Conservation (phyloP, 2,329 filamentous ascomycete species). For the Pestalotiopsis sp. region DNA sequence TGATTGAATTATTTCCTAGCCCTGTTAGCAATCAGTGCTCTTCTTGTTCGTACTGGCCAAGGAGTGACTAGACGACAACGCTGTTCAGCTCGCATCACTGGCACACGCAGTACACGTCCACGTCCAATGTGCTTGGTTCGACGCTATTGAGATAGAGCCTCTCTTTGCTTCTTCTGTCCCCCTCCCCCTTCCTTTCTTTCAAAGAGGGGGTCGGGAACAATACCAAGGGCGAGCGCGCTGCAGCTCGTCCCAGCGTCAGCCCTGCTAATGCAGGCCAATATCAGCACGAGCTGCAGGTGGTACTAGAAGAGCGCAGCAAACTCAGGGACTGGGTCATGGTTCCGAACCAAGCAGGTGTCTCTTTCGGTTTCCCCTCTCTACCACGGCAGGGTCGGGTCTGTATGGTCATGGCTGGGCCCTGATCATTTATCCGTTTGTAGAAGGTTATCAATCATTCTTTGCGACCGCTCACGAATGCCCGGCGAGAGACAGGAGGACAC, state of each 20-base stretch:
- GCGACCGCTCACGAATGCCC: neutral
- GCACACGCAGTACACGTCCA: no score
- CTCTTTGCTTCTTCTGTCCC: neutral
- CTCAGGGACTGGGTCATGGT: neutral
- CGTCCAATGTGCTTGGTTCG: no score
- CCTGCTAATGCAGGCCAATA: conserved; percentile 15
- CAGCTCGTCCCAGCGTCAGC: neutral
- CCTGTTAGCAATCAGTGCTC: no score
- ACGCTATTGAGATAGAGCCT: no score
- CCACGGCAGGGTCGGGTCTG: neutral
- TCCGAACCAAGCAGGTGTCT: conserved; percentile 3
- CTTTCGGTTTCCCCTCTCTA: neutral
- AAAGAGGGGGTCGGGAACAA: neutral
- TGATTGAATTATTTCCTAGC: no score
- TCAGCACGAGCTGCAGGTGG: conserved; percentile 13
- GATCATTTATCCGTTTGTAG: neutral
- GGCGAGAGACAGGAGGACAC: neutral
- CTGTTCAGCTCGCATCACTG: no score
- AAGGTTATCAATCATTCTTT: neutral
- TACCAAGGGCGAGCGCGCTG: neutral
- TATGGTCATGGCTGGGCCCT: neutral
- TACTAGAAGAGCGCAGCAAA: neutral
- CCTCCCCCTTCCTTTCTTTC: neutral
- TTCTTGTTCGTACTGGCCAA: no score
- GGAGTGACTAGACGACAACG: no score